A percentile compares a stretch with the other conserved stretches of the same genome.
These are phyloP conservation scores for Pistacia atlantica DNA, from an alignment of 345 rosid genomes.

Conservation along the genomic window DNA sequence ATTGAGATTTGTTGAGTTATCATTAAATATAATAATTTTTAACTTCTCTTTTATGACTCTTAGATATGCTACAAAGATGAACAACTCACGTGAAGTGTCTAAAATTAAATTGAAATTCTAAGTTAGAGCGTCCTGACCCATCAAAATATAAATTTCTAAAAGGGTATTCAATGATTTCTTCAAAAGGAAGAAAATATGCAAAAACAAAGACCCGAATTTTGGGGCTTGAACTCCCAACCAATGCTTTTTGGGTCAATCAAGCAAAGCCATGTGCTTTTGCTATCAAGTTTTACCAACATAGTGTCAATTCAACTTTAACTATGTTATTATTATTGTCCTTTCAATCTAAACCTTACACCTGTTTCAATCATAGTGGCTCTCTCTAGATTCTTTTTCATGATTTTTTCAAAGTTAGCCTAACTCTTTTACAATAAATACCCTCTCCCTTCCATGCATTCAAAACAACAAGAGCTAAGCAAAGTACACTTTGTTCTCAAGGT, in stretches of 20 bases:
- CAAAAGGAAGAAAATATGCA: too few relatives aligned
- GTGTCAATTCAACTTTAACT: background rate
- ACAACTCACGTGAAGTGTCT: too few relatives aligned
- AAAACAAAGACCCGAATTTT: background rate
- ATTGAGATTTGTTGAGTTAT: too few relatives aligned
- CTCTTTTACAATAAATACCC: background rate
- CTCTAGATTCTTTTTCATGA: background rate
- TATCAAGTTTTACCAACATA: background rate
- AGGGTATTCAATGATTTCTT: too few relatives aligned
- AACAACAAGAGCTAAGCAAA: background rate
- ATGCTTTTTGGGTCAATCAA: background rate
- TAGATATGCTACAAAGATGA: too few relatives aligned
- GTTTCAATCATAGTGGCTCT: background rate
- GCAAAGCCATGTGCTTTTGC: background rate
- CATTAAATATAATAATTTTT: too few relatives aligned
- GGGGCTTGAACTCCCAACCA: background rate
- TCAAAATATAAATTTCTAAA: too few relatives aligned
- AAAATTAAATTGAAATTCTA: too few relatives aligned
- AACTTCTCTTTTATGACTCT: too few relatives aligned
- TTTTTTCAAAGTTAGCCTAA: too few relatives aligned
- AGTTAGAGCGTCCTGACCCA: too few relatives aligned
- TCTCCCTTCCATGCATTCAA: background rate
- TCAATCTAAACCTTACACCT: constrained; percentile 3
- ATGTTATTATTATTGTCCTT: background rate
- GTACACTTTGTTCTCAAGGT: too few relatives aligned